Evolutionary conservation across 441 rosid genomes (phyloP), one percentile per base, ranked within the genome.

Genomic region (Mallotus japonicus): DNA sequence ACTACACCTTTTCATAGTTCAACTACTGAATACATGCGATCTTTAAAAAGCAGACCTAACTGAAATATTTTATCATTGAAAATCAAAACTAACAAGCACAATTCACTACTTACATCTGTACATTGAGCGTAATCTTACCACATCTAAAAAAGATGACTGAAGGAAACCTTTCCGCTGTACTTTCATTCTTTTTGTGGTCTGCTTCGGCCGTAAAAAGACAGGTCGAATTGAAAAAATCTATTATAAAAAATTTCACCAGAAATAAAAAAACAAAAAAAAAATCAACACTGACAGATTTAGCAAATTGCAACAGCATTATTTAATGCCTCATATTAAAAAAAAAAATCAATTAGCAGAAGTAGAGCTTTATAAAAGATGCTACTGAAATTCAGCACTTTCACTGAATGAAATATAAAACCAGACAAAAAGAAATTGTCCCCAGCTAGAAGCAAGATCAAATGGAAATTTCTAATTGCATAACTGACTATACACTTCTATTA

Each of bases 221-320:
- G 81, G 93, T 81, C 12, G 90, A 82, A 82, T 81, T 83, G 85
- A 80, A 81, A 85, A 85, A 83, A 87, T 85, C 90, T 89, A 91
- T 76, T 83, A 79, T 78, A 75, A 75, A 76, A 77, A 83, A 79
- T 76, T 81, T 84, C 85, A 81, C 84, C 85, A 85, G 40, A 77
- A 62, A 74, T 13, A 17, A 34, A 40, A 15, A 54, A 67, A 44
- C 0, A 32, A 60, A 73, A 49, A 28, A 83, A 78, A 83, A 75
- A 82, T 79, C 78, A 81, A 77, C 70, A 81, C 80, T 67, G 75
- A 76, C 56, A 73, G 60, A 71, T 75, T 75, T 64, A 79, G 81
- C 71, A 66, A 50, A 71, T 75, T 62, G 64, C 59, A 62, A 80
- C 60, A 71, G 75, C 44, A 79, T 69, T 68, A 79, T 75, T 73